Percentiles rank a stretch among this genome's conserved stretches.
Conservation (phyloP, 768 basidiomycete genomes). For the Suillus brevipes region DNA sequence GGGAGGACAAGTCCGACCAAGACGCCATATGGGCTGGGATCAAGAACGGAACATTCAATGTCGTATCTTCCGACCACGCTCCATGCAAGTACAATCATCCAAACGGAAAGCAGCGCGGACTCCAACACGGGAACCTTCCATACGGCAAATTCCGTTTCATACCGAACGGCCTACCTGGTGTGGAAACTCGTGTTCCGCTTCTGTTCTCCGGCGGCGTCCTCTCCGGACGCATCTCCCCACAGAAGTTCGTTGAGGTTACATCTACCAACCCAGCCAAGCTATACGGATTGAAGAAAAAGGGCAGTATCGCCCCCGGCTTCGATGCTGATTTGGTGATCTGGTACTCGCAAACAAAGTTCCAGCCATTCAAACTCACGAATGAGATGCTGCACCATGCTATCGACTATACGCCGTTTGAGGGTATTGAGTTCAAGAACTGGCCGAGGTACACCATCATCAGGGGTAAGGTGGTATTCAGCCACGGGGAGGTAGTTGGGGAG, state of each 20-base stretch:
- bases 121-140: slow-evolving; percentile 25
- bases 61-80: slow-evolving; percentile 34
- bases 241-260: slow-evolving; percentile 36
- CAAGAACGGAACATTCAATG: slow-evolving; percentile 27
- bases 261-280: slow-evolving; percentile 35
- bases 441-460: slow-evolving; percentile 26
- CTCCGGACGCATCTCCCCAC: slow-evolving; percentile 28
- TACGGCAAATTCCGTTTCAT: slow-evolving; percentile 32
- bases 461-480: slow-evolving; percentile 19
- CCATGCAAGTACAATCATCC: slow-evolving; percentile 30
- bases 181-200: slow-evolving; percentile 35
- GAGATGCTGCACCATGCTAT: slow-evolving; percentile 28
- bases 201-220: slow-evolving; percentile 32
- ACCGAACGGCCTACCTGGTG: slow-evolving; percentile 36
- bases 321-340: slow-evolving; percentile 37
- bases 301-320: slow-evolving; percentile 32
- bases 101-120: slow-evolving; percentile 24
- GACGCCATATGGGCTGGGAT: slow-evolving; percentile 20
- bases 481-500: slow-evolving; percentile 14
- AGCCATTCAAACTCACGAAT: slow-evolving; percentile 20
- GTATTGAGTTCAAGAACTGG: slow-evolving; percentile 34
- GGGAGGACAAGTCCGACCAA: slow-evolving; percentile 17
- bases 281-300: slow-evolving; percentile 36
- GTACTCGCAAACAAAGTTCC: slow-evolving; percentile 15
- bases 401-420: slow-evolving; percentile 39